phyloP scores from a whole-genome alignment of 495 filamentous ascomycete genomes.

The Bombardia bombarda region DNA sequence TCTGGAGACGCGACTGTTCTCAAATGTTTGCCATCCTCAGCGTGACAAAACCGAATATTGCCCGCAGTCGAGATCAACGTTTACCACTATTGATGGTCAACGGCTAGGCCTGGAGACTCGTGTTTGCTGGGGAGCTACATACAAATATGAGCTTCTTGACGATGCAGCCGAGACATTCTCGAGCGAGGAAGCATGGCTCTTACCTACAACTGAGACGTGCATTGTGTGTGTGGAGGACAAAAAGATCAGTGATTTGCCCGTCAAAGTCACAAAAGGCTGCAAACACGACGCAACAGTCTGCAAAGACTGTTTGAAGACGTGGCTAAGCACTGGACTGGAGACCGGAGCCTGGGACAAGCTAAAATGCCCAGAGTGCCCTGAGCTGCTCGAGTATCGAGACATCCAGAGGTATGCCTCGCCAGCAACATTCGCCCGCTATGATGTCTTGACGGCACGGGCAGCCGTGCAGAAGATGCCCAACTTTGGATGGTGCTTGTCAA shows the following conservation, averaged over 20 bases:
- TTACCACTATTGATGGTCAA: no score
- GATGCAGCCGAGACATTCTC: constrained; percentile 22
- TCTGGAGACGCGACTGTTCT: constrained; percentile 10
- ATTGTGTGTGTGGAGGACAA: constrained; percentile 31
- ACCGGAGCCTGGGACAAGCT: constrained; percentile 23
- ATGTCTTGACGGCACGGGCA: constrained; percentile 21
- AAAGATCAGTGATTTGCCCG: constrained; percentile 24
- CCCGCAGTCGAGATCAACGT: no score
- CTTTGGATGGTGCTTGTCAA: constrained; percentile 36
- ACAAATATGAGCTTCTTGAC: constrained; percentile 24
- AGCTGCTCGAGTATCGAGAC: constrained; percentile 25
- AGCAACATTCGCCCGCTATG: constrained; percentile 28
- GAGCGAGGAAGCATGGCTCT: constrained; percentile 27
- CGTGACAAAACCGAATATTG: no score
- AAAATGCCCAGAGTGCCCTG: constrained; percentile 33
- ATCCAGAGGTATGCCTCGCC: constrained; percentile 22
- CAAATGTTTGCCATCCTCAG: constrained; percentile 5
- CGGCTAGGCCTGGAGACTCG: constrained; percentile 7
- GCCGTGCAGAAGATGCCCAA: constrained; percentile 23
- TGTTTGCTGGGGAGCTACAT: constrained; percentile 18
- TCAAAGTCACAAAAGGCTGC: constrained; percentile 23
- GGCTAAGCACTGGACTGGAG: constrained; percentile 27
- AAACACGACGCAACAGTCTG: constrained; percentile 27
- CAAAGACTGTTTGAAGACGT: constrained; percentile 26
- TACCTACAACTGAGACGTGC: constrained; percentile 24